phyloP scores from a whole-genome alignment of 129 eudicot species.

The Kitagawia praeruptora region DNA sequence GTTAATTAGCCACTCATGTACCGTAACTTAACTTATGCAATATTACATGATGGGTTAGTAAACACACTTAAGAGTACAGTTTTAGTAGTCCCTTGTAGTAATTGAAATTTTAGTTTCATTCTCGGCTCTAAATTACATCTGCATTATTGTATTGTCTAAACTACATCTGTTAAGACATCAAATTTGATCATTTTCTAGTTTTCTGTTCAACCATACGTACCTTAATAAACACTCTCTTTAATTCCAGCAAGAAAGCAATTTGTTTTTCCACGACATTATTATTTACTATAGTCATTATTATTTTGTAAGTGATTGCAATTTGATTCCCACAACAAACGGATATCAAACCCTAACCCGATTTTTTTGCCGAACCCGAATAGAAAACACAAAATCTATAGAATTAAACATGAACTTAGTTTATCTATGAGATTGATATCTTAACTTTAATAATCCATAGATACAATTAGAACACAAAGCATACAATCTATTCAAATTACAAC shows the following conservation, averaged over 20 bases:
- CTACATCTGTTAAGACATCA: neutral
- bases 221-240: neutral
- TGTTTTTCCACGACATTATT: neutral
- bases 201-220: neutral
- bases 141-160: neutral
- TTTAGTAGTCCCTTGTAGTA: conserved; percentile 9
- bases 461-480: no score
- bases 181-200: neutral
- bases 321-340: no score
- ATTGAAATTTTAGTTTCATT: conserved; percentile 8
- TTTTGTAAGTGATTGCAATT: no score
- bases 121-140: conserved; percentile 18
- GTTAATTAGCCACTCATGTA: conserved; percentile 29
- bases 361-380: no score
- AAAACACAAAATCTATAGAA: no score
- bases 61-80: conserved; percentile 23
- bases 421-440: no score
- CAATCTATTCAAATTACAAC: no score
- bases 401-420: no score
- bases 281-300: no score
- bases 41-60: conserved; percentile 28
- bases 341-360: no score
- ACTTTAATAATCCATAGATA: no score
- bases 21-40: conserved; percentile 12
- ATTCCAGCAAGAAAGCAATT: neutral